Base-by-base conservation (phyloP, 305 asterid genomes). In the Withania somnifera region DNA sequence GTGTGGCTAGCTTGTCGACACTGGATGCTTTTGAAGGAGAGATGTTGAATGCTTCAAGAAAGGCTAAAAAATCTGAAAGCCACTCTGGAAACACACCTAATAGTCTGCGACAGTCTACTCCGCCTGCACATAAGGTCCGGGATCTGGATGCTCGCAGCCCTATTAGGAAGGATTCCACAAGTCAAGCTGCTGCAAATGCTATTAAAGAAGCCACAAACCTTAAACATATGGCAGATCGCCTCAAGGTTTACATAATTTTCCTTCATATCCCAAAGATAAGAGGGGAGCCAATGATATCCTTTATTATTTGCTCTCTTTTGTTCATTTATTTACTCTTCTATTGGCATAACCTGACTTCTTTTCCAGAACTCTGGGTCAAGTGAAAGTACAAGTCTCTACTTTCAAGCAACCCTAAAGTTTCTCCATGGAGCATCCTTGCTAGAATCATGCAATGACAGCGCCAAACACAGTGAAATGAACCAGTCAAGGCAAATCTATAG, bases 391-490 rank as follows among this genome's bases (percentile, higher is more conserved):
- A 89, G 94, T 32, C 83, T 87, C 78, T 97, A 97, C 88, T 95
- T 97, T 84, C 92, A 97, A 89, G 99, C 99, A 57, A 94, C 97
- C 75, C 97, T 97, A 83, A 97, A 95, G 80, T 97, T 97, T 88
- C 98, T 97, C 54, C 92, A 93, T 63, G 99, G 98, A 85, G 98
- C 99, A 63, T 95, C 97, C 83, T 87, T 97, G 86, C 83, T 93
- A 84, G 99, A 97, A 86, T 87, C 94, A 24, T 90, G 92, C 87
- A 91, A 85, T 84, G 98, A 95, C 80, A 91, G 86, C 81, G 78
- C 90, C 40, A 93, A 92, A 88, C 94, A 91, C 68, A 91, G 85
- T 63, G 98, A 97, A 61, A 83, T 90, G 88, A 86, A 88, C 89
- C 95, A 90, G 87, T 89, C 98, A 73, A 82, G 88, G 87, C 94